Evolutionary conservation across 352 stramenopile species (phyloP), one percentile per base, ranked within the genome.

Genomic region (Globisporangium polare): DNA sequence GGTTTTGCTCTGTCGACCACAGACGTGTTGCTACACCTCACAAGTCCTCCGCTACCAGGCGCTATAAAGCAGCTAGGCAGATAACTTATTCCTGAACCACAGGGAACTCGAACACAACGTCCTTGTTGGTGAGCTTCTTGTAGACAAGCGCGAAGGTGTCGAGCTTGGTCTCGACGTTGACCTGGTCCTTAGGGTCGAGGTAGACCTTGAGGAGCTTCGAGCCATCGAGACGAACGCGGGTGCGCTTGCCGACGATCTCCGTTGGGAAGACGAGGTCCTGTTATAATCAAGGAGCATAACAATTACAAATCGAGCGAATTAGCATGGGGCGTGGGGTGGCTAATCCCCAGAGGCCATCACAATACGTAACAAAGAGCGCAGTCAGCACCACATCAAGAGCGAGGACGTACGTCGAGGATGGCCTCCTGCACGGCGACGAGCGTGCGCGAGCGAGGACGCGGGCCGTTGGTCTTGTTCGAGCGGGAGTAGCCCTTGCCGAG

Each of bases 51-150:
- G 27, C 49, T 27, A 20, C n/a, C 20, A 39, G 18, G 17, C 15
- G 9, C 51, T 41, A 41, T 29, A 46, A 35, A 47, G 33, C n/a
- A 49, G 58, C 67, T 63, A 69, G 29, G 29, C 57, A 67, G 42
- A 67, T 24, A 54, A 73, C 68, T 86, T 92, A 94, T 76, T 97
- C 87, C 78, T 91, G 75, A 70, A 89, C 72, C 72, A 96, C 85
- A 52, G 87, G 86, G 73, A 99, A 99, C 80, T 98, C 89, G 72
- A 99, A 99, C 66, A 97, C 89, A 82, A 99, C 97, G 73, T 99
- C 95, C 87, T 99, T 99, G 89, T 99, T 99, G 74, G 97, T 99
- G 65, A 99, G 90, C 90, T 99, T 99, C 81, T 98, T 98, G 93
- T 99, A 99, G 65, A 99, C 97, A 62, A 91, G 95, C 65, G 96